Evolutionary conservation across 75 land plant genomes (phyloP).

Genomic region (Cryptomeria japonica): DNA sequence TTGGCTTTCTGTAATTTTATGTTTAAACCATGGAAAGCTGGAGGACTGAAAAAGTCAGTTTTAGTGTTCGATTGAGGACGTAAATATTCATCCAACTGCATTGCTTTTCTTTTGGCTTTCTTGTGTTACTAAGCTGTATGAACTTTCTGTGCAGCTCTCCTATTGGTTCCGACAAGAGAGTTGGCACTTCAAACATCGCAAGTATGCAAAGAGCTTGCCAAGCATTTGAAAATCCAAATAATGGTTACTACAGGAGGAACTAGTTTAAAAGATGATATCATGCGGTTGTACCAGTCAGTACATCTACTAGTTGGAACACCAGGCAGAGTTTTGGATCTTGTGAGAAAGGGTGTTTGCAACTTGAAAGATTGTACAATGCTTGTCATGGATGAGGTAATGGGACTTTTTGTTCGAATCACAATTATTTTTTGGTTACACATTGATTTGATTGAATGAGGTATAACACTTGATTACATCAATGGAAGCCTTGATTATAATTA

Average conservation of each 20-base stretch:
- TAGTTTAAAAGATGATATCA: conserved; percentile 43
- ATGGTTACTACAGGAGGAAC: conserved; percentile 49
- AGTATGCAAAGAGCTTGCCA: conserved; percentile 46
- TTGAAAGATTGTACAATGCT: conserved; percentile 36
- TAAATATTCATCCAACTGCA: neutral
- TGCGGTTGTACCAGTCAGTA: conserved; percentile 43
- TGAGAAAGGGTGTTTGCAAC: conserved; percentile 36
- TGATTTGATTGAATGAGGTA: neutral
- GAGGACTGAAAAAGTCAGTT: neutral
- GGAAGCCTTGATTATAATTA: neutral
- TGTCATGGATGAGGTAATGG: conserved; percentile 44
- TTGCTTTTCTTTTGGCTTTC: neutral
- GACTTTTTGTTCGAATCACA: neutral
- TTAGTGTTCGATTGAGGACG: neutral
- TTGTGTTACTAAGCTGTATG: neutral
- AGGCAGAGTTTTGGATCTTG: conserved; percentile 34
- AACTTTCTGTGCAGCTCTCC: conserved; percentile 24
- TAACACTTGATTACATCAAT: neutral
- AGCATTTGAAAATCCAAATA: conserved; percentile 34
- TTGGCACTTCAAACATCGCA: conserved; percentile 44
- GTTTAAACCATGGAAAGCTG: neutral
- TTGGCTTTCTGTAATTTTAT: neutral
- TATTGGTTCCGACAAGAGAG: conserved; percentile 38
- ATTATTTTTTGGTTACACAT: neutral
- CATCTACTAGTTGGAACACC: conserved; percentile 44